phyloP scores from a whole-genome alignment of 148 eudicot genomes.

The Rheum nobile region DNA sequence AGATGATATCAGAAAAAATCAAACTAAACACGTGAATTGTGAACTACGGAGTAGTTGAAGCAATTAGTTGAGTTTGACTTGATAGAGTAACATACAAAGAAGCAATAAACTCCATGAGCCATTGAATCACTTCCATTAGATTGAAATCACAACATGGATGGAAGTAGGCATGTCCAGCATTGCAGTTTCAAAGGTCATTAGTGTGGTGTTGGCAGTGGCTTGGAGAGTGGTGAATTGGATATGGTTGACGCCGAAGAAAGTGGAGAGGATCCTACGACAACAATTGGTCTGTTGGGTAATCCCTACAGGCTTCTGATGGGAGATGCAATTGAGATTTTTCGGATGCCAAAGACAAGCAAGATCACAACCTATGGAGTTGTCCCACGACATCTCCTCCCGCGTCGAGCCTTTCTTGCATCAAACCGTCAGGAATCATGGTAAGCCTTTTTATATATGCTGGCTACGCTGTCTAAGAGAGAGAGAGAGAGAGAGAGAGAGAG shows the following conservation, averaged over 20 bases:
- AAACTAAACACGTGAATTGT: too few species aligned
- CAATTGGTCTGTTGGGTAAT: conserved; percentile 41
- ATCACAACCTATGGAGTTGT: conserved; percentile 9
- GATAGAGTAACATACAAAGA: too few species aligned
- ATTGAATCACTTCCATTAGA: too few species aligned
- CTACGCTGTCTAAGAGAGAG: too few species aligned
- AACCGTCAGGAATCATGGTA: conserved; percentile 18
- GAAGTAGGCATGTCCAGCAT: background rate
- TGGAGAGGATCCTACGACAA: conserved; percentile 28
- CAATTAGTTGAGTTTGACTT: too few species aligned
- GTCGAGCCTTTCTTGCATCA: conserved; percentile 15
- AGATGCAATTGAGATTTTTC: conserved; percentile 21
- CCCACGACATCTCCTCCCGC: conserved; percentile 15
- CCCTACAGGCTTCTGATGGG: conserved; percentile 33
- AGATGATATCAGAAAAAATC: too few species aligned
- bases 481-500: too few species aligned
- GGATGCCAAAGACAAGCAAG: conserved; percentile 15
- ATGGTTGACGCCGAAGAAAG: conserved; percentile 37
- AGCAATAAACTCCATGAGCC: too few species aligned
- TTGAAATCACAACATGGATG: too few species aligned
- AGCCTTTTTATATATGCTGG: too few species aligned
- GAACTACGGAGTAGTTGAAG: too few species aligned
- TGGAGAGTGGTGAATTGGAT: conserved; percentile 30
- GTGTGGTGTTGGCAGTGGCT: background rate
- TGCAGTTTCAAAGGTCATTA: background rate